These are phyloP conservation scores for Blepharisma stoltei DNA, from an alignment of 73 alveolate genomes.

Conservation along the genomic window DNA sequence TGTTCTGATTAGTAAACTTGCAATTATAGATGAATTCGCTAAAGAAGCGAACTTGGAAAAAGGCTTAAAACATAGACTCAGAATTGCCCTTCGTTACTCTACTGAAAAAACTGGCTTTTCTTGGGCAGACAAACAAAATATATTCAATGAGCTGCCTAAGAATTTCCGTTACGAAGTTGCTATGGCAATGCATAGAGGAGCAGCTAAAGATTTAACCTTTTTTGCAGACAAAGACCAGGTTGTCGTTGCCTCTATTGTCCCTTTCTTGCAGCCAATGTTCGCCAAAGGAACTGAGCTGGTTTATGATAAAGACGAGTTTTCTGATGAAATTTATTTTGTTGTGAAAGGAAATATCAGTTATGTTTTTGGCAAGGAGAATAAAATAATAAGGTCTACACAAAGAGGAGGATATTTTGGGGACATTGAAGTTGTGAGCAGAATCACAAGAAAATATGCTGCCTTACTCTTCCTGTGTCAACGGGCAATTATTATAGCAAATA, in stretches of 20 bases:
- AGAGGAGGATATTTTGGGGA: conserved; percentile 22
- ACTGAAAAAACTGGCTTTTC: conserved; percentile 42
- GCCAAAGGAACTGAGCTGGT: conserved; percentile 39
- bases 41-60: conserved; percentile 45
- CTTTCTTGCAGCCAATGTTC: conserved; percentile 44
- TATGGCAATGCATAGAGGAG: conserved; percentile 51
- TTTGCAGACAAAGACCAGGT: conserved; percentile 49
- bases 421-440: background rate
- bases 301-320: conserved; percentile 41
- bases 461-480: no score
- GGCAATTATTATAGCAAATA: no score
- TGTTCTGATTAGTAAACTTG: conserved; percentile 34
- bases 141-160: conserved; percentile 49
- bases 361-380: background rate
- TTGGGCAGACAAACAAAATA: conserved; percentile 36
- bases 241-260: conserved; percentile 39
- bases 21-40: conserved; percentile 53
- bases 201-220: conserved; percentile 33
- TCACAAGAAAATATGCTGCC: background rate
- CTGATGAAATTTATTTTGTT: conserved; percentile 51
- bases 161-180: conserved; percentile 45
- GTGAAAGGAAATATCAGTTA: conserved; percentile 51
- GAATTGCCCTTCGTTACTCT: conserved; percentile 43
- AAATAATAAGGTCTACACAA: background rate
- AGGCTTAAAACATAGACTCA: conserved; percentile 39